Conservation (phyloP, 2,329 filamentous ascomycete genomes). For the Aureobasidium sp. region DNA sequence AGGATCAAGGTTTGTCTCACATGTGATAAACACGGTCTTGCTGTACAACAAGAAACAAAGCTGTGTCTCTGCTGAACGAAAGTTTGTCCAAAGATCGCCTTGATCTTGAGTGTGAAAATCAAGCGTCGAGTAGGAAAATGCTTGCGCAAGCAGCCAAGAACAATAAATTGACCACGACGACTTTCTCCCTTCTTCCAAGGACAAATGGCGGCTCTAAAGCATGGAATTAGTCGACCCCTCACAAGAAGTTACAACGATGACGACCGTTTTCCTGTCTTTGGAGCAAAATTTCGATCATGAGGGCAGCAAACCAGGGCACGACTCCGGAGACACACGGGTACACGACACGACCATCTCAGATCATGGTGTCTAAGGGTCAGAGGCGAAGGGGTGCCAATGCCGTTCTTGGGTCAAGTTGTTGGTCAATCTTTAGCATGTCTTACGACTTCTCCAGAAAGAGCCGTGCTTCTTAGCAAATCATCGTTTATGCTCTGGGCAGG, state of each 20-base stretch:
- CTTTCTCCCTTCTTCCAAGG: not conserved
- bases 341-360: not conserved
- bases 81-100: not conserved
- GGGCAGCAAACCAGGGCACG: not conserved
- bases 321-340: not conserved
- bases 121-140: not conserved
- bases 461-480: not conserved
- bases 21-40: not conserved
- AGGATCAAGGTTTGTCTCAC: not conserved
- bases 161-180: not conserved
- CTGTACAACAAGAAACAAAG: not conserved
- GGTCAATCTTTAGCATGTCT: no score
- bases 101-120: not conserved
- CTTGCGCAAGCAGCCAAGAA: conserved; percentile 4
- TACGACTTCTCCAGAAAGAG: not conserved
- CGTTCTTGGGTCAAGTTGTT: not conserved
- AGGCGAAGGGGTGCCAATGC: not conserved
- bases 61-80: not conserved
- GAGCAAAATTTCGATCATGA: not conserved
- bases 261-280: conserved; percentile 2
- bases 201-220: not conserved
- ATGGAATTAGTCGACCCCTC: not conserved
- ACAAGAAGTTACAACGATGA: not conserved
- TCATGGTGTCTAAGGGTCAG: not conserved
- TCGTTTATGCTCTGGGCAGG: not conserved